Conservation (phyloP, 2,329 filamentous ascomycete species). For the Dactylellina sp. region DNA sequence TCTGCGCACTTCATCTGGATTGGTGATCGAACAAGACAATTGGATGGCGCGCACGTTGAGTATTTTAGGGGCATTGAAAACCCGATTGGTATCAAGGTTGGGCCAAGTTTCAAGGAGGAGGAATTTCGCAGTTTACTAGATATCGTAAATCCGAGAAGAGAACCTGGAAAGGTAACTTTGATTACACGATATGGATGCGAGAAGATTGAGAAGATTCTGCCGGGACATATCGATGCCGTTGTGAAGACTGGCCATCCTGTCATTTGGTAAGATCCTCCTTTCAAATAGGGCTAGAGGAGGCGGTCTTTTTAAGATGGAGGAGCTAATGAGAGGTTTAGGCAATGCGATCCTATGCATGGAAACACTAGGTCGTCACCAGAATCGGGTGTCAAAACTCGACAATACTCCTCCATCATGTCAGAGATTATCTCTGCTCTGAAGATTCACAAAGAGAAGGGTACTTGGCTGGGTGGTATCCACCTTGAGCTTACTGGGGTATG, state of each 20-base stretch:
- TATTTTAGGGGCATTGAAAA: constrained; percentile 97
- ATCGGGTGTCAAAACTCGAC: constrained; percentile 89
- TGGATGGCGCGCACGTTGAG: constrained; percentile 93
- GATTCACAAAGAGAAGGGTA: constrained; percentile 85
- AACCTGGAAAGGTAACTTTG: constrained; percentile 91
- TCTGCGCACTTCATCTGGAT: constrained; percentile 99
- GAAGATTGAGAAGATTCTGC: constrained; percentile 80
- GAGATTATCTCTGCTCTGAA: constrained; percentile 85
- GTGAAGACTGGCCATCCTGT: constrained; percentile 76
- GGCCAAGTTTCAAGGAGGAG: constrained; percentile 79
- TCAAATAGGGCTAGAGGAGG: too few relatives aligned
- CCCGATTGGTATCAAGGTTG: constrained; percentile 95
- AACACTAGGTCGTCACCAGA: constrained; percentile 75
- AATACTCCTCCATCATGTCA: constrained; percentile 87
- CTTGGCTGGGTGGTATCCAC: constrained; percentile 92
- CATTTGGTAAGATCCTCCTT: constrained; percentile 58
- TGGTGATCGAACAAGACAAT: constrained; percentile 92
- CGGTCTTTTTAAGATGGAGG: too few relatives aligned
- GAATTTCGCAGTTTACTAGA: constrained; percentile 85
- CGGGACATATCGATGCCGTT: constrained; percentile 87
- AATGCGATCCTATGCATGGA: constrained; percentile 99
- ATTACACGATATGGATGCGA: constrained; percentile 93
- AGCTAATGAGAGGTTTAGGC: constrained; percentile 63
- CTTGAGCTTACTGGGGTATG: constrained; percentile 83
- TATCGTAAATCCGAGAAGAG: constrained; percentile 82